These are phyloP conservation scores for Tricholoma sp. DNA, from an alignment of 768 basidiomycete genomes.

Conservation along the genomic window DNA sequence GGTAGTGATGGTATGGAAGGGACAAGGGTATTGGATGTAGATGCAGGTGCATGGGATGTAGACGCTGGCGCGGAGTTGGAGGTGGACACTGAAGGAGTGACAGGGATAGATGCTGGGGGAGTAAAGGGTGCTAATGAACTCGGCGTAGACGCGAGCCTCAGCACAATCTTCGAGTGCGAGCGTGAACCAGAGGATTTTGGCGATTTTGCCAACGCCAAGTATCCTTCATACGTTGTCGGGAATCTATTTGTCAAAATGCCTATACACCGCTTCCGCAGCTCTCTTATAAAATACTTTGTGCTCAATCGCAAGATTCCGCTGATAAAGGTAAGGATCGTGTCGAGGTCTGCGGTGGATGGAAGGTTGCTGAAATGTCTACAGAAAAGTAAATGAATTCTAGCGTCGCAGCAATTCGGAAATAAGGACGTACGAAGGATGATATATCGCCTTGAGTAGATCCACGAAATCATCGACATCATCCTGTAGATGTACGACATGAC, in stretches of 20 bases:
- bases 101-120: background rate
- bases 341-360: slow-evolving; percentile 31
- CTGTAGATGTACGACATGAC: slow-evolving; percentile 45
- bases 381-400: background rate
- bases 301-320: slow-evolving; percentile 56
- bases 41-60: background rate
- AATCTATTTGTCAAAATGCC: slow-evolving; percentile 37
- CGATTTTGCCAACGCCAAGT: slow-evolving; percentile 25
- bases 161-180: slow-evolving; percentile 2
- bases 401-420: background rate
- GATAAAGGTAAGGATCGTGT: slow-evolving; percentile 40
- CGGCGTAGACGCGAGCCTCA: background rate
- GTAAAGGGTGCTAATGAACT: background rate
- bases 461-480: slow-evolving; percentile 44
- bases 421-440: slow-evolving; percentile 38
- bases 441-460: slow-evolving; percentile 46
- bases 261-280: slow-evolving; percentile 49
- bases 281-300: slow-evolving; percentile 54
- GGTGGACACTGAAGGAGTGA: background rate
- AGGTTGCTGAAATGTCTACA: slow-evolving; percentile 35
- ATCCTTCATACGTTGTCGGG: slow-evolving; percentile 34
- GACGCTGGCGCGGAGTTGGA: background rate
- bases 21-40: background rate
- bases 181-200: slow-evolving; percentile 7
- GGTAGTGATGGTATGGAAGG: slow-evolving; percentile 1